Evolutionary conservation across 352 stramenopile genomes (phyloP), one percentile per base, ranked within the genome.

Genomic region (Globisporangium uncinulatum): DNA sequence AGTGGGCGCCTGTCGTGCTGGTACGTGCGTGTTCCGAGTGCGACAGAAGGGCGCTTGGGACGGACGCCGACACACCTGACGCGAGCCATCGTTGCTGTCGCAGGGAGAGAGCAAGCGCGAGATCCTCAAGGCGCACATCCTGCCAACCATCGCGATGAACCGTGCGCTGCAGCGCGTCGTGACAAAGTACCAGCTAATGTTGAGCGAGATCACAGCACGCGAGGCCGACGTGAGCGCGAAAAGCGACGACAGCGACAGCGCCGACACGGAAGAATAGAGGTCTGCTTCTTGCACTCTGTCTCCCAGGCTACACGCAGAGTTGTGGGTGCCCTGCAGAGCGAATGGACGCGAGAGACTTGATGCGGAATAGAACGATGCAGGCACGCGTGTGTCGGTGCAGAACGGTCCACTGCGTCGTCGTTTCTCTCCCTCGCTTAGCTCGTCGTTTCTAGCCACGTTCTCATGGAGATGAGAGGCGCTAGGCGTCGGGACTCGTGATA

Each of bases 401-500:
- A 29, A 29, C 2, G 24, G 24, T 29, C 24, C 24, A 29, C 24
- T 29, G 2, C 24, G 24, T 29, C 24, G 24, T 29, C 24, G 24
- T 29, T 29, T 29, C 24, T 29, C 24, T 1, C 24, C 24, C 24
- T 29, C 24, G 24, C 24, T 29, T 29, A 29, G 24, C 24, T 29
- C 24, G 24, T 29, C 24, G 24, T 29, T 29, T 29, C 24, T 29
- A 29, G 24, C 24, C 24, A 29, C 24, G 24, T 29, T 29, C 24
- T 29, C 24, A 29, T 29, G 24, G 24, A 29, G 24, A 39, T 6
- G 34, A 8, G 34, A 39, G 10, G 24, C 15, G 8, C 45, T 64
- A 92, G 3, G 76, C 76, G 51, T 93, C 83, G 10, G 85, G 83
- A 48, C 80, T 87, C 37, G 89, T 95, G 66, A 96, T 95, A 64